Evolutionary conservation across 2,329 filamentous ascomycete genomes (phyloP).

Genomic region (Clonostachys chloroleuca): DNA sequence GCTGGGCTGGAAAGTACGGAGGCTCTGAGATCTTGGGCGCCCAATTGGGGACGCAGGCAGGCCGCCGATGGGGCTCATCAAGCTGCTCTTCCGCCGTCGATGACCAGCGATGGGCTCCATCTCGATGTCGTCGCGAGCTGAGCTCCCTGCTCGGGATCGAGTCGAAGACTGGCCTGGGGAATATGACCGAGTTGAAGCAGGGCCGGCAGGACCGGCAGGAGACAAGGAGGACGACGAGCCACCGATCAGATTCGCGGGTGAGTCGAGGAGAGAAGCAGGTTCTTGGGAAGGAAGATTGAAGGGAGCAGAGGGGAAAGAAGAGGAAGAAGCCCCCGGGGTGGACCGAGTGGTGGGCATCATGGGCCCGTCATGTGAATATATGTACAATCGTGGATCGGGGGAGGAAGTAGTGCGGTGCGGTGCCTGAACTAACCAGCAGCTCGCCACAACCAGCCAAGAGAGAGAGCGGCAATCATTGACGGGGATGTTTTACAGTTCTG

Average conservation of each 20-base stretch:
- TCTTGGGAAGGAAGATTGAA: neutral
- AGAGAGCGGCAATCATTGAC: too few species aligned
- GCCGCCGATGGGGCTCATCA: constrained; percentile 33
- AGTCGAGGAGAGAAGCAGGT: neutral
- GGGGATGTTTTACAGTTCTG: too few species aligned
- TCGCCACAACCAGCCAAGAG: too few species aligned
- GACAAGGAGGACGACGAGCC: constrained; percentile 1
- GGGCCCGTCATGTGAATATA: constrained; percentile 1
- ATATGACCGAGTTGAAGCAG: neutral
- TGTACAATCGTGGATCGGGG: too few species aligned
- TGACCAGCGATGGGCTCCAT: constrained; percentile 52
- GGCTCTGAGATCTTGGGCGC: constrained; percentile 14
- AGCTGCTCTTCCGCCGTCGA: constrained; percentile 45
- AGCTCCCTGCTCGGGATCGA: neutral
- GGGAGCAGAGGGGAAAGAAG: neutral
- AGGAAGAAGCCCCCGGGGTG: neutral
- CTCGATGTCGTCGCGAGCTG: constrained; percentile 39
- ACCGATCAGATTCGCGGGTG: neutral
- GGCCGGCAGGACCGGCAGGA: constrained; percentile 4
- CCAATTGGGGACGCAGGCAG: constrained; percentile 13
- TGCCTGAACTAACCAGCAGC: too few species aligned
- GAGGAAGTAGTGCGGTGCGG: too few species aligned
- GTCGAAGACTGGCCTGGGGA: too few species aligned
- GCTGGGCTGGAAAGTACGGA: constrained; percentile 9
- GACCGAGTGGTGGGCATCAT: constrained; percentile 2